These are phyloP conservation scores for Podospora didyma DNA, from an alignment of 495 filamentous ascomycete species.

Conservation along the genomic window DNA sequence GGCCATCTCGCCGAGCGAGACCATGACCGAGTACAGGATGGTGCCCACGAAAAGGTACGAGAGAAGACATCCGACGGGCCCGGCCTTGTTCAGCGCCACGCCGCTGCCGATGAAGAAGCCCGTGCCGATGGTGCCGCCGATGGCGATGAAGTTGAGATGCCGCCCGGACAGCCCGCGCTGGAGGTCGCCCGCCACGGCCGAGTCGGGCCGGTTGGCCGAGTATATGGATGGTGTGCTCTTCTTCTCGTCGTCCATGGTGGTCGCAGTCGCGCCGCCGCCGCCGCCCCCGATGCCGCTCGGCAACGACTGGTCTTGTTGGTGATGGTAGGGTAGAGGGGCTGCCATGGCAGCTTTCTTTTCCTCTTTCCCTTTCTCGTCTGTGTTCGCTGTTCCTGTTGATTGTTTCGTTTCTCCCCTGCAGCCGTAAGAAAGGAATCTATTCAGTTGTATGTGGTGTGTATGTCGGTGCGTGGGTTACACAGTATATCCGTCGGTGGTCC, in stretches of 20 bases:
- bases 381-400: no score
- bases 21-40: conserved; percentile 59
- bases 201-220: conserved; percentile 6
- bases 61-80: conserved; percentile 64
- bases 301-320: no score
- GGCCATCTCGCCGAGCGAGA: conserved; percentile 63
- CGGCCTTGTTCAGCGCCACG: conserved; percentile 54
- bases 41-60: conserved; percentile 67
- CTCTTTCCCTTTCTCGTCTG: no score
- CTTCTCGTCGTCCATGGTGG: background rate
- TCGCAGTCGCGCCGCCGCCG: no score
- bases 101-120: conserved; percentile 73
- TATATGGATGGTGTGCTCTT: background rate
- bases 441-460: no score
- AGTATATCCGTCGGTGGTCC: no score
- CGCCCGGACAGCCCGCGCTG: conserved; percentile 36
- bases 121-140: conserved; percentile 73
- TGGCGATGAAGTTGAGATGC: conserved; percentile 58
- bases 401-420: no score
- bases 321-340: no score
- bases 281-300: no score
- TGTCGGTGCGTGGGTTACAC: no score
- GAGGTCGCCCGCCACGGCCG: conserved; percentile 19
- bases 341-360: no score
- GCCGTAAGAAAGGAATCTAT: no score